Evolutionary conservation across 371 early-diverging fungal species (phyloP).

Genomic region (Cokeromyces recurvatus): DNA sequence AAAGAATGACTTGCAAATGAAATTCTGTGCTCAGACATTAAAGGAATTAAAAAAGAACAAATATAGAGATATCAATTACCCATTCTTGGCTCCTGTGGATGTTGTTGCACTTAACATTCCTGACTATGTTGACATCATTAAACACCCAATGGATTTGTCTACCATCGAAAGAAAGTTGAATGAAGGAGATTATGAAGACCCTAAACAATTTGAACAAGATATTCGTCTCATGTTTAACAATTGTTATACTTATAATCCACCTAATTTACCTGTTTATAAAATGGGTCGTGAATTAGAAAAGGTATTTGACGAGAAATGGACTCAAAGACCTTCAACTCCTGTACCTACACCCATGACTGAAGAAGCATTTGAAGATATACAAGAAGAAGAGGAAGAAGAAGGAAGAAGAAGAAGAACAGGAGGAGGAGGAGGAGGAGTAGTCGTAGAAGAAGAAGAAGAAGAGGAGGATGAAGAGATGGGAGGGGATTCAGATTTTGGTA

Average conservation of each 20-base stretch:
- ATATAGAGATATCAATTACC: constrained; percentile 66
- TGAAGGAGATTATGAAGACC: constrained; percentile 62
- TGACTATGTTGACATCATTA: constrained; percentile 90
- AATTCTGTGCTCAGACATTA: constrained; percentile 64
- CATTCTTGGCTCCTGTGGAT: constrained; percentile 93
- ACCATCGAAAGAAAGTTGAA: constrained; percentile 90
- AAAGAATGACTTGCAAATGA: constrained; percentile 63
- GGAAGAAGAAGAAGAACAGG: constrained; percentile 20
- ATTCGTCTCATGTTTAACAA: constrained; percentile 88
- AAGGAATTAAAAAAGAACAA: constrained; percentile 77
- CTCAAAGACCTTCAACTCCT: constrained; percentile 49
- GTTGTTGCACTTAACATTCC: constrained; percentile 89
- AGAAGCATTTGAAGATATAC: background rate
- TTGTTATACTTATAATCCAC: constrained; percentile 93
- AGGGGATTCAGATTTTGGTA: constrained; percentile 6
- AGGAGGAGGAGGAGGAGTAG: constrained; percentile 15
- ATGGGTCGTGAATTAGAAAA: constrained; percentile 78
- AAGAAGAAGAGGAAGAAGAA: constrained; percentile 13
- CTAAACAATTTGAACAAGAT: constrained; percentile 82
- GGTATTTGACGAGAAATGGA: constrained; percentile 86
- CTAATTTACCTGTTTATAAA: constrained; percentile 82
- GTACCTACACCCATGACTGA: constrained; percentile 2
- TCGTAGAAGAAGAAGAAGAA: constrained; percentile 10
- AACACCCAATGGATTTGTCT: constrained; percentile 97
- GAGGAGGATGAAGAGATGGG: constrained; percentile 38